Evolutionary conservation across 208 protist species (phyloP).

Genomic region (Acanthamoeba triangularis): DNA sequence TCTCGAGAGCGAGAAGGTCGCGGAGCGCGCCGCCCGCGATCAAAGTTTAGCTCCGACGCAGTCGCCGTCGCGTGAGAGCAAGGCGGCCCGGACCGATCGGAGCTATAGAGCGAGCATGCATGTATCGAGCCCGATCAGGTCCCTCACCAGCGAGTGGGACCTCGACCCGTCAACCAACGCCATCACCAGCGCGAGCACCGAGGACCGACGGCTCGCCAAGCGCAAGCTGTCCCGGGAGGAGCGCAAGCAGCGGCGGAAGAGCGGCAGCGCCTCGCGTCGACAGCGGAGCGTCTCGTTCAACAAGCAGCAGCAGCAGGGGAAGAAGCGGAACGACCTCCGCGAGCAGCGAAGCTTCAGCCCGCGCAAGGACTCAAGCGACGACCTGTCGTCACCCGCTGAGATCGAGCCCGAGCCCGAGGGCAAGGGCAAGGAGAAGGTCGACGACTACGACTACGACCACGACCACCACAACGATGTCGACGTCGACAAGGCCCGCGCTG

Average conservation of each 20-base stretch:
- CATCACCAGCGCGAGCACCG: neutral
- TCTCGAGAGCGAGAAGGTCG: slow-evolving; percentile 31
- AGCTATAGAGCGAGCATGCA: slow-evolving; percentile 4
- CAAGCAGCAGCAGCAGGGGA: neutral
- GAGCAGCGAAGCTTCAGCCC: neutral
- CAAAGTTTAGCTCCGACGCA: neutral
- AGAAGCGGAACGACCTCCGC: neutral
- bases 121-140: neutral
- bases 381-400: neutral
- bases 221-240: neutral
- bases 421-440: slow-evolving; percentile 30
- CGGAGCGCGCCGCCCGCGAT: neutral
- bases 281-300: neutral
- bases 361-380: neutral
- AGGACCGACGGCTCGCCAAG: neutral
- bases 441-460: neutral
- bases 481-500: neutral
- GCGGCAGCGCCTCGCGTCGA: neutral
- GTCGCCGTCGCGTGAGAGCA: neutral
- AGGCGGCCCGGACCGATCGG: neutral
- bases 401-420: neutral
- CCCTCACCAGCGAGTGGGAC: neutral
- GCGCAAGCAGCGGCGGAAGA: neutral
- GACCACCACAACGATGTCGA: neutral
- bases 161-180: neutral